Evolutionary conservation across 1,284 basidiomycete species (phyloP).

Genomic region (Ustanciosporium gigantosporum): DNA sequence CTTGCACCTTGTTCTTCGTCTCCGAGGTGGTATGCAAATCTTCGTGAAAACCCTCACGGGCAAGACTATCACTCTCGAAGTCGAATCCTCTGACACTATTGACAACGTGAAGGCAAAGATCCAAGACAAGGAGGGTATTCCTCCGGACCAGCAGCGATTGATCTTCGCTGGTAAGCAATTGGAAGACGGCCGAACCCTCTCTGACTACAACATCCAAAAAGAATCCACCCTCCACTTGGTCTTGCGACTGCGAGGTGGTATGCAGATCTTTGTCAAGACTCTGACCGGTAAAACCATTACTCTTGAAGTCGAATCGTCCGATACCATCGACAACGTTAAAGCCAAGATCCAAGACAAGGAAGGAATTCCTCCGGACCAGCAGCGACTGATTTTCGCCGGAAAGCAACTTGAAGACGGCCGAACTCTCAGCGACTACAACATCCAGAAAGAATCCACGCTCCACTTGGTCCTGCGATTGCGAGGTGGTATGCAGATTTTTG

Average conservation of each 20-base stretch:
- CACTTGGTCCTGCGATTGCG: conserved; percentile 57
- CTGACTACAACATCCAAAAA: conserved; percentile 63
- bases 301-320: conserved; percentile 81
- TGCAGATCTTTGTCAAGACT: conserved; percentile 64
- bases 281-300: conserved; percentile 99
- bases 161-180: conserved; percentile 65
- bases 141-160: conserved; percentile 64
- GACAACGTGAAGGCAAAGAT: conserved; percentile 71
- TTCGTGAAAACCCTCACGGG: conserved; percentile 78
- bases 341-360: conserved; percentile 61
- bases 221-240: conserved; percentile 56
- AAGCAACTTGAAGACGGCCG: conserved; percentile 64
- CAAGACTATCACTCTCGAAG: conserved; percentile 93
- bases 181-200: conserved; percentile 64
- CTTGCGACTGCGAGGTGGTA: conserved; percentile 56
- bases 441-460: conserved; percentile 58
- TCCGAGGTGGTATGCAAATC: conserved; percentile 69
- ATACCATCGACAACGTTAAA: conserved; percentile 86
- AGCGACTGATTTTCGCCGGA: conserved; percentile 64
- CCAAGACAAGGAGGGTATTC: conserved; percentile 61
- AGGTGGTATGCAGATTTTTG: conserved; percentile 55
- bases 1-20: conserved; percentile 88
- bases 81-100: conserved; percentile 87
- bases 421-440: conserved; percentile 63
- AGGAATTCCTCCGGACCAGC: conserved; percentile 63